These are phyloP conservation scores for Coriolopsis trogii DNA, from an alignment of 1,284 basidiomycete species.

Conservation along the genomic window DNA sequence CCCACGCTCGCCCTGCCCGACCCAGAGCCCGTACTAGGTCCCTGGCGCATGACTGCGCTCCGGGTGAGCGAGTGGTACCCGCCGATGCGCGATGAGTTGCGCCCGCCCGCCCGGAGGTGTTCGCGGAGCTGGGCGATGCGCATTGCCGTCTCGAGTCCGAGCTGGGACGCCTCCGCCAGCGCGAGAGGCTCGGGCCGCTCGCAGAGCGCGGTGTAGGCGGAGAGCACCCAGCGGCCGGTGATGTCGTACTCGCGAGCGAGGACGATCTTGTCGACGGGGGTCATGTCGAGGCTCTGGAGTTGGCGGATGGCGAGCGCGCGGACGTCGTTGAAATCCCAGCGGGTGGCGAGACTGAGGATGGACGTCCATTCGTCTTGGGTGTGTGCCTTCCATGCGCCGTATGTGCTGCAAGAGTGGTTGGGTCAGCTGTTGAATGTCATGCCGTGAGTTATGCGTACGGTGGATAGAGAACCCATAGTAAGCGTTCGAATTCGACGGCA, in stretches of 20 bases:
- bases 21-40: neutral
- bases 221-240: constrained; percentile 24
- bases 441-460: too few relatives aligned
- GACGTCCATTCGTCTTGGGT: constrained; percentile 40
- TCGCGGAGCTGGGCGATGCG: constrained; percentile 31
- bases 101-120: constrained; percentile 19
- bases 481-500: constrained; percentile 33
- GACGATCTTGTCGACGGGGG: constrained; percentile 33
- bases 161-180: constrained; percentile 29
- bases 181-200: constrained; percentile 29
- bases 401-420: constrained; percentile 15
- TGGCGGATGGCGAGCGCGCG: constrained; percentile 33
- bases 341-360: constrained; percentile 36
- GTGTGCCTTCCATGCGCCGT: constrained; percentile 21
- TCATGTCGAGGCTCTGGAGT: constrained; percentile 28
- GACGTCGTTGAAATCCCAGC: constrained; percentile 35
- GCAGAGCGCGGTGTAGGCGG: constrained; percentile 33
- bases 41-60: constrained; percentile 16
- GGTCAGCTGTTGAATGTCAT: neutral
- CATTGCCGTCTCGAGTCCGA: constrained; percentile 31
- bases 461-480: constrained; percentile 35
- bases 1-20: neutral
- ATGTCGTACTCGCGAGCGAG: constrained; percentile 33
- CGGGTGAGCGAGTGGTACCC: constrained; percentile 23
- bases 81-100: constrained; percentile 10